Base-by-base conservation (phyloP, 192 early-diverging fungal species). In the Jimgerdemannia flammicorona region DNA sequence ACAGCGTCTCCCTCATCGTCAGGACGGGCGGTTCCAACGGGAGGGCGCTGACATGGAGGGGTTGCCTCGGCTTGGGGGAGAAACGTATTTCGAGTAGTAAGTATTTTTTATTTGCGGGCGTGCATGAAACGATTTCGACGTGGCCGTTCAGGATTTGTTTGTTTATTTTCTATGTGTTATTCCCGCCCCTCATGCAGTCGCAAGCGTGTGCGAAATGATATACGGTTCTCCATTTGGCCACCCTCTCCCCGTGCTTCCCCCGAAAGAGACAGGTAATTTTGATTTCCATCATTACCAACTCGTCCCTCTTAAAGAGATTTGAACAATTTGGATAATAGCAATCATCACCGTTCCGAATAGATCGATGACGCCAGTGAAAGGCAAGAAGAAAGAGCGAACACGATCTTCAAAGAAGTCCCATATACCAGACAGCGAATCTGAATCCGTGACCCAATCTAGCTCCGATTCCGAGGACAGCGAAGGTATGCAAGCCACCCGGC, bases 201-300 rank as follows among this genome's bases (percentile, higher is more conserved):
- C 29, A 77, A 72, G 42, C 68, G 77, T 43, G 54, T 72, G 18
- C 70, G 87, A 44, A 78, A 85, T 63, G 75, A 73, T 43, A 78
- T 71, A 69, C 72, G 42, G 10, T 77, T 63, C 40, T 78, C 74
- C 4, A 78, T 88, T 4, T 88, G 87, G 87, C 78, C 80, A 0
- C 40, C 83, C 18, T 88, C 87, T 3, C 86, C 86, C 39, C 80
- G 84, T 64, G 39, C 69, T 43, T 74, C 82, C 6, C 74, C 79
- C 2, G 73, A 72, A 75, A 75, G 75, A 44, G 75, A 77, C 43
- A 71, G 7, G 41, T 54, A 71, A 41, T 4, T 71, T 42, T 39
- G 43, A 20, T 29, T 29, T 29, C 29, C 29, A 29, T 29, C 29
- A 44, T 40, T 29, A 64, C 17, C 69, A 79, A 10, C 17, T 7